Base-by-base conservation (phyloP, 2,329 filamentous ascomycete species). In the Microdochium trichocladiopsis region DNA sequence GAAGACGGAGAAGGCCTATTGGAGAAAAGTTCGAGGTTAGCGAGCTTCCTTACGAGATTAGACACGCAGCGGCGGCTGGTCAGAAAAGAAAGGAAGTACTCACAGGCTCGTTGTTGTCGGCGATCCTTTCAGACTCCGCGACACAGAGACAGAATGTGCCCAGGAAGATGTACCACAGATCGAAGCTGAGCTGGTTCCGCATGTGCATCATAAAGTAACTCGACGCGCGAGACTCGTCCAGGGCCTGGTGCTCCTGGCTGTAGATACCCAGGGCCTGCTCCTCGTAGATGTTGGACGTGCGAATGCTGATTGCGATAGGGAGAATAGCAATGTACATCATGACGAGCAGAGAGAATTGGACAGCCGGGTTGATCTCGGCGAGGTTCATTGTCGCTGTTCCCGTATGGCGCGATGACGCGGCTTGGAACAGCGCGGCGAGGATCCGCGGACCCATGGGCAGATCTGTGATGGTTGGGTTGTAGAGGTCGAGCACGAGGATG, bases 281-380 rank as follows among this genome's bases (percentile, higher is more conserved):
- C 64, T 85, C 80, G 62, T 84, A 84, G 4, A 80, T 77, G 55
- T 82, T 84, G 28, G 75, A 78, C 51, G 79, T 76, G 45, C 82
- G 76, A 66, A 85, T 82, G 18, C 73, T 80, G 50, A 85, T 82
- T 14, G 79, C 80, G 28, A 84, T 78, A 0, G 82, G 82, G 53
- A 81, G 83, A 3, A 79, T 75, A 4, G 77, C 76, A 48, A 85
- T 83, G 63, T 84, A 85, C 82, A 86, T 85, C 82, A 85, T 84
- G 47, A 82, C 72, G 0, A 84, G 69, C 53, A 83, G 78, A 31
- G 80, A 74, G 33, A 84, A 73, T 53, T 82, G 81, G 0, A 83
- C 72, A 2, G 72, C 75, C 4, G 81, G 77, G 36, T 75, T 78
- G 2, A 83, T 69, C 1, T 61, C 63, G 3, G 76, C 63, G 12